Percentiles rank a stretch among this genome's conserved stretches.
Evolutionary conservation across 2,329 filamentous ascomycete genomes (phyloP).

Genomic region (Xylaria sp.): DNA sequence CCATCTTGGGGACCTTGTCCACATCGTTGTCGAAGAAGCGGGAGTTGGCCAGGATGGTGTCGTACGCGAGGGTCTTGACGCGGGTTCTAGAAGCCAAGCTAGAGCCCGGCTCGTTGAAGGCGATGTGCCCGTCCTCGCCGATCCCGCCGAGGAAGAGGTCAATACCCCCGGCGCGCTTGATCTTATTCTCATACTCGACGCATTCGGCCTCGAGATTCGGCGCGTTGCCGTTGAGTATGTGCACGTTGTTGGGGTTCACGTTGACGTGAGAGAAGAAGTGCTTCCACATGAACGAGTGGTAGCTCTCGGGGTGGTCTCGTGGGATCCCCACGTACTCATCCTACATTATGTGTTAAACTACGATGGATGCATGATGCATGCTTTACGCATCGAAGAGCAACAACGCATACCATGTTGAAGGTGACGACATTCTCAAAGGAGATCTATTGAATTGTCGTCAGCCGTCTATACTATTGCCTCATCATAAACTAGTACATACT

Average conservation of each 20-base stretch:
- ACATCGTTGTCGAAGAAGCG: slow-evolving; percentile 84
- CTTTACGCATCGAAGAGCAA: slow-evolving; percentile 2
- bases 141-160: slow-evolving; percentile 89
- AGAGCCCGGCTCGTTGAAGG: slow-evolving; percentile 90
- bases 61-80: slow-evolving; percentile 88
- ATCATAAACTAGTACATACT: slow-evolving; percentile 49
- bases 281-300: slow-evolving; percentile 94
- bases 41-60: slow-evolving; percentile 87
- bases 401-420: slow-evolving; percentile 81
- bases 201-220: slow-evolving; percentile 80
- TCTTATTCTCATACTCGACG: slow-evolving; percentile 81
- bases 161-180: slow-evolving; percentile 79
- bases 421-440: slow-evolving; percentile 91
- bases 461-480: slow-evolving; percentile 17
- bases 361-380: not conserved
- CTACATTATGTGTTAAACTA: slow-evolving; percentile 52
- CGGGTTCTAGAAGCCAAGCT: slow-evolving; percentile 80
- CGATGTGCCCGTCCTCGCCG: slow-evolving; percentile 87
- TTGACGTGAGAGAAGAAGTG: slow-evolving; percentile 90
- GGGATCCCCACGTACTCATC: slow-evolving; percentile 90
- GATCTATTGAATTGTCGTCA: slow-evolving; percentile 63
- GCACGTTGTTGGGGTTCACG: slow-evolving; percentile 82
- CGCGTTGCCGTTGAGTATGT: slow-evolving; percentile 86
- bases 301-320: slow-evolving; percentile 84
- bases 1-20: slow-evolving; percentile 80